Conservation (phyloP, 2,329 filamentous ascomycete species). For the Microcyclospora tardicrescens region DNA sequence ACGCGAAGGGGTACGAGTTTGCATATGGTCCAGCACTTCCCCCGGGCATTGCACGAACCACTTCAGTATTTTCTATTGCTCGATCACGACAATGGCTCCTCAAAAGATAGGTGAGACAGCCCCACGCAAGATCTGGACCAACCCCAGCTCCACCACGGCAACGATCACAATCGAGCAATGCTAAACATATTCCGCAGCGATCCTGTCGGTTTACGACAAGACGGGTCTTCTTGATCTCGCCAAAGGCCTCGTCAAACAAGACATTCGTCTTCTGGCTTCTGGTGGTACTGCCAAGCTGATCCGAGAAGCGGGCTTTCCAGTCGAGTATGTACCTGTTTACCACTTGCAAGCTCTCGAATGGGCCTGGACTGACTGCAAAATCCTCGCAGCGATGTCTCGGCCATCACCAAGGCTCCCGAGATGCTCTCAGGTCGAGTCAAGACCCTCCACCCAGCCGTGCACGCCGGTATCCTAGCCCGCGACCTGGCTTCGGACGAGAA, state of each 20-base stretch:
- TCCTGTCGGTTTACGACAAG: constrained; percentile 98
- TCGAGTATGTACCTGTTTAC: constrained; percentile 53
- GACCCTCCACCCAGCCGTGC: constrained; percentile 78
- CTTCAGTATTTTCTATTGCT: no score
- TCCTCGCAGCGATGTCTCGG: constrained; percentile 71
- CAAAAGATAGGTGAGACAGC: constrained; percentile 14
- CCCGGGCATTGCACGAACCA: no score
- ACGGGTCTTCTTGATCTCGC: constrained; percentile 85
- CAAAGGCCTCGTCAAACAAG: constrained; percentile 76
- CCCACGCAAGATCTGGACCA: not conserved
- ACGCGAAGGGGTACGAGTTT: no score
- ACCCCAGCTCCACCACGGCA: no score
- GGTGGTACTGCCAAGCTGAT: constrained; percentile 95
- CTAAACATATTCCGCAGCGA: constrained; percentile 40
- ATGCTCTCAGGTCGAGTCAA: constrained; percentile 90
- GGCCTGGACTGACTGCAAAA: constrained; percentile 1
- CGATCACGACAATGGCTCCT: constrained; percentile 9
- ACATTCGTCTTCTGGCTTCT: constrained; percentile 86
- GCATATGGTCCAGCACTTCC: no score
- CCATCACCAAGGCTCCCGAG: constrained; percentile 87
- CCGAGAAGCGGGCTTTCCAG: constrained; percentile 84
- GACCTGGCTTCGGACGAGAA: constrained; percentile 93
- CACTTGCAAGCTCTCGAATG: not conserved
- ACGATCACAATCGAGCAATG: no score
- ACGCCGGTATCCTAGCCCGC: constrained; percentile 76